phyloP scores from a whole-genome alignment of 805 yeast genomes.

The Ogataea degrootiae region DNA sequence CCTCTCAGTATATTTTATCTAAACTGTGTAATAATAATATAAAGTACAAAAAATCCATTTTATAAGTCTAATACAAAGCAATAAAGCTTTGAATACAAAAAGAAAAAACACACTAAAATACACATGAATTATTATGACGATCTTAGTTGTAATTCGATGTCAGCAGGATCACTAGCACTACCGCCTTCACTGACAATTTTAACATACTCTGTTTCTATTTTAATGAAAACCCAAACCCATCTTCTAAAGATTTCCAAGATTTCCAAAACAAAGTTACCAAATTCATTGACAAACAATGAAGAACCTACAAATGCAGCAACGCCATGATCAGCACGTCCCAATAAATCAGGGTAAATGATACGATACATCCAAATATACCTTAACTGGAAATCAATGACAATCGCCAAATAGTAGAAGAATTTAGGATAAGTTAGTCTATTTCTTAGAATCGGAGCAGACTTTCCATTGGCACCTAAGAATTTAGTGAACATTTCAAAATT shows the following conservation, averaged over 20 bases:
- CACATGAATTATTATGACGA: not conserved
- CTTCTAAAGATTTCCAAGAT: slow-evolving; percentile 74
- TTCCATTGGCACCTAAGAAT: slow-evolving; percentile 14
- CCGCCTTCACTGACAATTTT: slow-evolving; percentile 15
- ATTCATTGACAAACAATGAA: slow-evolving; percentile 37
- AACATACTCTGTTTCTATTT: slow-evolving; percentile 72
- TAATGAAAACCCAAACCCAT: slow-evolving; percentile 84
- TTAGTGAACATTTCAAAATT: slow-evolving; percentile 50
- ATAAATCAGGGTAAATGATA: slow-evolving; percentile 22
- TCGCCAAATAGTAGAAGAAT: slow-evolving; percentile 50
- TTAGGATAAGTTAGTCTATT: slow-evolving; percentile 28
- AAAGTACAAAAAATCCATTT: too few species aligned
- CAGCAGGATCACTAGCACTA: not conserved
- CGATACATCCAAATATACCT: slow-evolving; percentile 77
- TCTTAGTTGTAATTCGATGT: slow-evolving; percentile 20
- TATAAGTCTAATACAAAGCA: too few species aligned
- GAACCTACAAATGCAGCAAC: slow-evolving; percentile 16
- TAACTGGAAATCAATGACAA: slow-evolving; percentile 54
- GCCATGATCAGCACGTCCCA: slow-evolving; percentile 9
- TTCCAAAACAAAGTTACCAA: slow-evolving; percentile 66
- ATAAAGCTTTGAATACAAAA: too few species aligned
- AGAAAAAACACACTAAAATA: too few species aligned
- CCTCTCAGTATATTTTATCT: too few species aligned
- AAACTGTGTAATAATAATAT: too few species aligned
- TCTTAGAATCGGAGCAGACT: slow-evolving; percentile 23